Evolutionary conservation across 768 basidiomycete genomes (phyloP).

Genomic region (Naematelia aurantialba): DNA sequence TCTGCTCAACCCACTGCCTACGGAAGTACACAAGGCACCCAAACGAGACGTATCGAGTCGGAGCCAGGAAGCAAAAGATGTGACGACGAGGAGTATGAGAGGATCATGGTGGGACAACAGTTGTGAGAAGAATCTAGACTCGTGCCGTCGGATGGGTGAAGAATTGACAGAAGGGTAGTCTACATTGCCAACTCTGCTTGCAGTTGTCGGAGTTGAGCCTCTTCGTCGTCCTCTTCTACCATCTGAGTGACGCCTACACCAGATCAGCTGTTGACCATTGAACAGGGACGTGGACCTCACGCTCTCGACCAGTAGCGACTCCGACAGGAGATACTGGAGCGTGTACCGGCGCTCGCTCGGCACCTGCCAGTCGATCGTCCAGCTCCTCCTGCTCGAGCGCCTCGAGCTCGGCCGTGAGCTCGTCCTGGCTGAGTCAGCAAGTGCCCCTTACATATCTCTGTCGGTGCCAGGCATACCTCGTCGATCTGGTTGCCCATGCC

Average conservation of each 20-base stretch:
- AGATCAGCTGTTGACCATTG: slow-evolving; percentile 2
- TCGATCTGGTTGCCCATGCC: slow-evolving; percentile 61
- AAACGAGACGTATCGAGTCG: not conserved
- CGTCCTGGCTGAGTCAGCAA: slow-evolving; percentile 58
- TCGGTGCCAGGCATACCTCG: slow-evolving; percentile 59
- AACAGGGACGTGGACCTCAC: slow-evolving; percentile 19
- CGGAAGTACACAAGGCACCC: not conserved
- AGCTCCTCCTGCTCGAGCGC: slow-evolving; percentile 85
- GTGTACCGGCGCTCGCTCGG: slow-evolving; percentile 85
- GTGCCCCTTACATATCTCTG: not conserved
- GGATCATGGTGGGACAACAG: not conserved
- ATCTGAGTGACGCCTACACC: slow-evolving; percentile 36
- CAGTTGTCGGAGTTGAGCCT: slow-evolving; percentile 77
- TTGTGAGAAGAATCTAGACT: not conserved
- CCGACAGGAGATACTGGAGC: slow-evolving; percentile 56
- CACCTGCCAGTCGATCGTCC: slow-evolving; percentile 75
- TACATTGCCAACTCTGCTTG: slow-evolving; percentile 61
- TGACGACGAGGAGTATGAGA: not conserved
- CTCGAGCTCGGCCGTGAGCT: slow-evolving; percentile 71
- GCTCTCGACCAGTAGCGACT: slow-evolving; percentile 23
- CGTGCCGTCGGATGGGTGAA: not conserved
- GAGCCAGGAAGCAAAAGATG: not conserved
- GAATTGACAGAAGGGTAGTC: not conserved
- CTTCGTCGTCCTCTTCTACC: slow-evolving; percentile 83
- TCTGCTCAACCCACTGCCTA: not conserved